These are phyloP conservation scores for Coprinopsis strossmayeri DNA, from an alignment of 768 basidiomycete genomes.

Conservation along the genomic window DNA sequence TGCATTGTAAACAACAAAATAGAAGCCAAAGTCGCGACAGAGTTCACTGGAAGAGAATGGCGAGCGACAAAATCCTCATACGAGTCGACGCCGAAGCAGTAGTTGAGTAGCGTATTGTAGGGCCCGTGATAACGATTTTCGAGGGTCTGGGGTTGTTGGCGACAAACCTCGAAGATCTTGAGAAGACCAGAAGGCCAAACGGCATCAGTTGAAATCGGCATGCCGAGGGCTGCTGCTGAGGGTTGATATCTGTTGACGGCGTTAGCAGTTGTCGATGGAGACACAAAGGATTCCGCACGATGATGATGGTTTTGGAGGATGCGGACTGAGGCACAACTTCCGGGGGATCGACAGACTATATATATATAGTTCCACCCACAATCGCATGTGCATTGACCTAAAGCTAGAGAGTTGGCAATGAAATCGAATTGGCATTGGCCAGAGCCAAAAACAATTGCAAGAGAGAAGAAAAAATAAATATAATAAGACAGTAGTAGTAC, in stretches of 20 bases:
- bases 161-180: constrained; percentile 23
- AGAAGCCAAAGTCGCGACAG: constrained; percentile 19
- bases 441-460: too few relatives aligned
- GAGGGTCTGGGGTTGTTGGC: constrained; percentile 16
- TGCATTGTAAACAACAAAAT: constrained; percentile 24
- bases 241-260: too few relatives aligned
- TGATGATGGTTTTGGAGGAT: too few relatives aligned
- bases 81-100: constrained; percentile 22
- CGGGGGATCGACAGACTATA: too few relatives aligned
- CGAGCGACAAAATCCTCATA: constrained; percentile 26
- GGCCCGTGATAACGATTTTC: constrained; percentile 31
- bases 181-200: constrained; percentile 24
- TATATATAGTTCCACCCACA: too few relatives aligned
- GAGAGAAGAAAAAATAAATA: too few relatives aligned
- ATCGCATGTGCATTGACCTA: too few relatives aligned
- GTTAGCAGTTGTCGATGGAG: neutral
- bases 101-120: constrained; percentile 32
- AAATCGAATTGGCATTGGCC: too few relatives aligned
- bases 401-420: too few relatives aligned
- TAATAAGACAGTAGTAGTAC: too few relatives aligned
- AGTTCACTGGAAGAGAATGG: constrained; percentile 19
- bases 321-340: too few relatives aligned
- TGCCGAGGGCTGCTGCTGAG: constrained; percentile 6
- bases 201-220: constrained; percentile 12
- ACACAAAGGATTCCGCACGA: too few relatives aligned